phyloP scores from a whole-genome alignment of 768 basidiomycete species.

The Dentipellis sp. region DNA sequence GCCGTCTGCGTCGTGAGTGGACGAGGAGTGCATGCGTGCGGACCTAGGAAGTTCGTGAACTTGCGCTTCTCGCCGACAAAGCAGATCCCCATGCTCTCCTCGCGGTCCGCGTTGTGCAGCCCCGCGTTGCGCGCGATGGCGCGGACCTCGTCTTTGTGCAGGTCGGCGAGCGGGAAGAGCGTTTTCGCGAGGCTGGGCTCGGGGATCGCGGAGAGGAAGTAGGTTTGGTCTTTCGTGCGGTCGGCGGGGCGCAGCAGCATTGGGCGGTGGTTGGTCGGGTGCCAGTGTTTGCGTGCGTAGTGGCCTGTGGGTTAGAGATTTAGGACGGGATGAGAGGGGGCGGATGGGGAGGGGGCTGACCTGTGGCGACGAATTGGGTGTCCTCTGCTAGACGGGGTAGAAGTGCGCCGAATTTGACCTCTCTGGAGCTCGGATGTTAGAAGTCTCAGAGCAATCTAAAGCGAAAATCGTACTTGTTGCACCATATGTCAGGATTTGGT shows the following conservation, averaged over 20 bases:
- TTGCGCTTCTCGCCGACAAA: conserved; percentile 78
- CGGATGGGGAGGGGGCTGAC: conserved; percentile 26
- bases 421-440: conserved; percentile 31
- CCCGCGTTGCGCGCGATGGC: conserved; percentile 51
- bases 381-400: conserved; percentile 46
- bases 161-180: conserved; percentile 65
- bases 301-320: conserved; percentile 46
- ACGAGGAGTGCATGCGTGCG: conserved; percentile 13
- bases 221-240: conserved; percentile 78
- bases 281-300: conserved; percentile 64
- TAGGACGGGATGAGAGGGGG: not conserved
- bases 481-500: conserved; percentile 91
- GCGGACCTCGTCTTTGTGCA: conserved; percentile 67
- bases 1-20: not conserved
- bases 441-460: not conserved
- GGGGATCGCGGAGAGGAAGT: conserved; percentile 76
- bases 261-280: conserved; percentile 19
- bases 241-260: conserved; percentile 40
- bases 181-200: conserved; percentile 57
- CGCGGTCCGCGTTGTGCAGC: conserved; percentile 64
- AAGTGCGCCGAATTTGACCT: conserved; percentile 87
- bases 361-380: conserved; percentile 71
- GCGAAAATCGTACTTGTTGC: conserved; percentile 57
- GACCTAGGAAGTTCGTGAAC: conserved; percentile 70
- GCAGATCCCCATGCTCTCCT: conserved; percentile 91